Percentiles rank a stretch among this genome's conserved stretches.
Conservation (phyloP, 352 stramenopile genomes). For the Pythium rishiriense region DNA sequence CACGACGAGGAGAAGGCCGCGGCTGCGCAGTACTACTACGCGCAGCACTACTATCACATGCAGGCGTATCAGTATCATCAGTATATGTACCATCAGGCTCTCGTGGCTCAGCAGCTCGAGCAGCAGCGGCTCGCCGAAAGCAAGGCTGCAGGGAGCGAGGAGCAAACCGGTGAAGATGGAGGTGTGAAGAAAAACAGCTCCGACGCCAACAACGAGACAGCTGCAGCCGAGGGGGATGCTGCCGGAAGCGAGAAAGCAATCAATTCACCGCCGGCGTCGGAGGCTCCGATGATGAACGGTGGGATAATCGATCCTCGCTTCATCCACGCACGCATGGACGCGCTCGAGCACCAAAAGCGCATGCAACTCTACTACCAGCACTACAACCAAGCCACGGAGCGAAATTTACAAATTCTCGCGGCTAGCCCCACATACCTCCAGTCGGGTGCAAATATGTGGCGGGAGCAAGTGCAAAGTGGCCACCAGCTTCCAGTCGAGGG, state of each 20-base stretch:
- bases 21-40: slow-evolving; percentile 23
- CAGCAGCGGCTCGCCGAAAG: neutral
- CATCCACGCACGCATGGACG: slow-evolving; percentile 57
- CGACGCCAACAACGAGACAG: too few relatives aligned
- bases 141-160: neutral
- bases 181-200: slow-evolving; percentile 1
- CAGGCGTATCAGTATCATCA: slow-evolving; percentile 50
- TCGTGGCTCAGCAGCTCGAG: slow-evolving; percentile 38
- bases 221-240: too few relatives aligned
- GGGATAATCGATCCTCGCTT: slow-evolving; percentile 63
- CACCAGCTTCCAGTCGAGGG: neutral
- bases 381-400: slow-evolving; percentile 42
- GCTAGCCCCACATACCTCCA: slow-evolving; percentile 48
- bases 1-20: slow-evolving; percentile 19
- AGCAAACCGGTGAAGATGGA: neutral
- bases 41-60: slow-evolving; percentile 46
- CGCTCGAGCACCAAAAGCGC: slow-evolving; percentile 51
- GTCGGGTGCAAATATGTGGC: slow-evolving; percentile 42
- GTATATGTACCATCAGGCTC: slow-evolving; percentile 67
- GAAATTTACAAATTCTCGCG: slow-evolving; percentile 54
- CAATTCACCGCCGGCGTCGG: neutral
- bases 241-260: too few relatives aligned
- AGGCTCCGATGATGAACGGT: slow-evolving; percentile 27
- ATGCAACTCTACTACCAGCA: slow-evolving; percentile 59
- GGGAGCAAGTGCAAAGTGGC: slow-evolving; percentile 34